Evolutionary conservation across 129 eudicot species (phyloP), one percentile per base, ranked within the genome.

Genomic region (Lactuca saligna): DNA sequence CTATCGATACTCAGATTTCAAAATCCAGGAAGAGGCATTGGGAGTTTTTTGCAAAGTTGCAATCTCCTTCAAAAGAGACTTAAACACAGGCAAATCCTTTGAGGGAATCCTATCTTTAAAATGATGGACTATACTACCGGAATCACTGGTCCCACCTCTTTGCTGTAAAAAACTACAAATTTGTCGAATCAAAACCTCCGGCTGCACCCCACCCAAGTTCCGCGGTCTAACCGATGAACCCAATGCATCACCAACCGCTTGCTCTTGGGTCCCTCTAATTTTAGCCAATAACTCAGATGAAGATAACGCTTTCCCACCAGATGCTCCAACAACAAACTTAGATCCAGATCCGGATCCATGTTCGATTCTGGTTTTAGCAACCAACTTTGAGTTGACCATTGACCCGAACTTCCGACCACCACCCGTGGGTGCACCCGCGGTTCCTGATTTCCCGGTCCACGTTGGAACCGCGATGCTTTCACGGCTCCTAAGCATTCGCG

Each of bases 371-470:
- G 83, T 56, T 63, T 64, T 79, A 14, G 57, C 67, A 17, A 37
- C 49, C 42, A 92, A 37, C 44, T 85, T 91, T 35, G 88, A 39
- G 74, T 80, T 89, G 10, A 89, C 80, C 0, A 95, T 84, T 14
- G 98, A 93, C 33, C 98, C 97, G 15, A 93, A 93, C 71, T 89
- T 93, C 48, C 83, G 78, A 62, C 57, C 64, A 15, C 95, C 66
- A 7, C 70, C 54, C 15, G 81, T 82, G 3, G 97, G 98, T 63
- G 88, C 95, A 63, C 98, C 97, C 5, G 98, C 97, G 13, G 87
- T 87, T 31, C 98, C 98, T 14, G 95, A 83, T 79, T 56, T 84
- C 3, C 98, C 98, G 0, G 98, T 93, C 97, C 98, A 93, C 29
- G 97, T 93, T 10, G 98, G 98, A 31, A 87, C 77, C 7, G 98